Evolutionary conservation across 495 filamentous ascomycete species (phyloP), one percentile per base, ranked within the genome.

Genomic region (Thermochaetoides thermophila): DNA sequence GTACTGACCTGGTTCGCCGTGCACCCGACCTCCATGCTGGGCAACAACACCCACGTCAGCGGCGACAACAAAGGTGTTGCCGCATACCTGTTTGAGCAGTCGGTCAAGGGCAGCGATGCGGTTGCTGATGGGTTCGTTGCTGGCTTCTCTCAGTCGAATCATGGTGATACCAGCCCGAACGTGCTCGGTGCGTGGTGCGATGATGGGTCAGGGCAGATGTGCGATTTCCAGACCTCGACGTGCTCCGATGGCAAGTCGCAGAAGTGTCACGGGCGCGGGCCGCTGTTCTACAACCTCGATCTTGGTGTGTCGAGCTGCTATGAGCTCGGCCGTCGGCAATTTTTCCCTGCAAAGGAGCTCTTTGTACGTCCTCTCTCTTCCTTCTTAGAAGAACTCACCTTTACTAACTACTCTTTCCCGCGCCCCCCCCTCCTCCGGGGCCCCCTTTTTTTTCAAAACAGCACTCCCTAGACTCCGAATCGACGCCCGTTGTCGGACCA

Each of bases 51-150:
- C 2, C 69, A 94, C 16, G 75, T 91, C 17, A 74, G 79, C n/a
- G 89, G 81, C 11, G 89, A 97, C 53, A 97, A 97, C 63, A 97
- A 97, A 57, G 87, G 87, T 3, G 76, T 93, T 3, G 81, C 84
- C 8, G 81, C 84, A 3, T 73, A 77, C 43, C 64, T 87, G 15
- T 78, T 95, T 36, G 89, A 97, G 53, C 63, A 81, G 43, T 75
- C 71, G 20, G 69, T 82, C 29, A 48, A 57, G 19, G 61, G 39
- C 10, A 52, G 63, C 27, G 32, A 40, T 13, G 55, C 44, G 6
- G 66, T 62, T 2, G 64, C 66, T 0, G 49, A 63, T 2, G 67
- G 68, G 15, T 92, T 85, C 41, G 79, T 97, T 11, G 83, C 89
- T 6, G 89, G 81, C 0, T 97, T 97, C 50, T 86, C 83, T 2